A percentile compares a stretch with the other conserved stretches of the same genome.
Conservation (phyloP, 257 asterid genomes). For the Penstemon newberryi region DNA sequence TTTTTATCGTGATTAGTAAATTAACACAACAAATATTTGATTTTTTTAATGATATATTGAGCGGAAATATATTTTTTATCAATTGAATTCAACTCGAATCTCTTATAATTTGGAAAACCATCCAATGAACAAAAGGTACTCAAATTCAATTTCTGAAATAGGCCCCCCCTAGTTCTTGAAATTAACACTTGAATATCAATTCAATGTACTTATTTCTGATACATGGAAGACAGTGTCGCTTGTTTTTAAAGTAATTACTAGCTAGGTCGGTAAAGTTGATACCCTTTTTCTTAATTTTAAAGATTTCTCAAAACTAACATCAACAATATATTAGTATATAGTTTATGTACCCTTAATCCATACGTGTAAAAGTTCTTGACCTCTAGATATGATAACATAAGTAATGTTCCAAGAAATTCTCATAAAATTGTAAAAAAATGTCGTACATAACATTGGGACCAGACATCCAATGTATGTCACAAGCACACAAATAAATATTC, state of each 20-base stretch:
- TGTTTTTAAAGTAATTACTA: no score
- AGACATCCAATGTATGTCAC: conserved; percentile 9
- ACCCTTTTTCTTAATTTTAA: neutral
- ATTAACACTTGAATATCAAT: neutral
- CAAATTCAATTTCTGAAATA: no score
- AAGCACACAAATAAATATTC: neutral
- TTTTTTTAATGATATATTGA: no score
- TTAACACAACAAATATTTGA: no score
- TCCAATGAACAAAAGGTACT: no score
- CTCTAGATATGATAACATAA: neutral
- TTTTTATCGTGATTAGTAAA: no score
- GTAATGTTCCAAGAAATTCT: neutral
- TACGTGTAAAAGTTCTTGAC: no score
- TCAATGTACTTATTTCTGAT: neutral
- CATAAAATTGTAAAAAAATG: neutral
- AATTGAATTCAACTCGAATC: no score
- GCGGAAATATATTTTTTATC: no score
- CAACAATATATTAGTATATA: neutral
- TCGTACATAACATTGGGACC: neutral
- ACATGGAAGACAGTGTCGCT: no score
- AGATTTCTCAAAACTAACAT: neutral
- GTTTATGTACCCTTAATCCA: neutral
- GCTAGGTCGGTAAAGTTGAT: neutral
- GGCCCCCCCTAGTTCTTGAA: no score
- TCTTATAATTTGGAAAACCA: no score